Evolutionary conservation across 768 basidiomycete species (phyloP).

Genomic region (Leccinum rimulosum): DNA sequence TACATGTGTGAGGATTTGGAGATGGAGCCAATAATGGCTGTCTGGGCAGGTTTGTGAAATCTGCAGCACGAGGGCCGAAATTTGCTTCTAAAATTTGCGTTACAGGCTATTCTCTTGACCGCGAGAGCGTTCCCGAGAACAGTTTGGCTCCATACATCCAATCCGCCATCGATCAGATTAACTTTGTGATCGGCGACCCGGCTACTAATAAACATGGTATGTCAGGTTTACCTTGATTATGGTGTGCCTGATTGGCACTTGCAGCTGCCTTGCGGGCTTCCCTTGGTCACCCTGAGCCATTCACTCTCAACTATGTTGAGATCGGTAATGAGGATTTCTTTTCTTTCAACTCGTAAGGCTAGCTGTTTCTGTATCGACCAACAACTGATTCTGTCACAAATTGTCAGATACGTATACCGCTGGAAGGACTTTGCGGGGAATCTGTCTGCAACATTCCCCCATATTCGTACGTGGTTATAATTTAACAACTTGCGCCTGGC

Average conservation of each 20-base stretch:
- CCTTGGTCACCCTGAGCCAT: constrained; percentile 54
- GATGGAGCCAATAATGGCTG: constrained; percentile 60
- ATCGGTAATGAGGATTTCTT: constrained; percentile 60
- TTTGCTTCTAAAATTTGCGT: not conserved
- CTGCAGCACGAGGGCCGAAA: constrained; percentile 2
- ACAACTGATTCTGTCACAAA: not conserved
- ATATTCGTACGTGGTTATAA: constrained; percentile 39
- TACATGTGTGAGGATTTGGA: constrained; percentile 53
- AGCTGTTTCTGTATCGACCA: too few relatives aligned
- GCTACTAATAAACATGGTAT: constrained; percentile 36
- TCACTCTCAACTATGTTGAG: constrained; percentile 47
- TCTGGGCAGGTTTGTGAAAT: constrained; percentile 47
- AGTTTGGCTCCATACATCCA: constrained; percentile 50
- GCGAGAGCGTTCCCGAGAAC: constrained; percentile 41
- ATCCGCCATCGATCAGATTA: constrained; percentile 58
- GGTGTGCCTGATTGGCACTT: not conserved
- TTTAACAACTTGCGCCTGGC: constrained; percentile 1
- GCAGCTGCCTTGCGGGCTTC: constrained; percentile 52
- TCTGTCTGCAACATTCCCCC: constrained; percentile 47
- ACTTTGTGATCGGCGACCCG: constrained; percentile 60
- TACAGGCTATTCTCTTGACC: constrained; percentile 50
- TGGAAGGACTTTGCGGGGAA: constrained; percentile 49
- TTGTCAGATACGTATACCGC: constrained; percentile 45
- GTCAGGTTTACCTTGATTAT: constrained; percentile 12
- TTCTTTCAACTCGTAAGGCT: constrained; percentile 27